A percentile compares a stretch with the other conserved stretches of the same genome.
These are phyloP conservation scores for Hygrophorus pudorinus DNA, from an alignment of 768 basidiomycete species.

Conservation along the genomic window DNA sequence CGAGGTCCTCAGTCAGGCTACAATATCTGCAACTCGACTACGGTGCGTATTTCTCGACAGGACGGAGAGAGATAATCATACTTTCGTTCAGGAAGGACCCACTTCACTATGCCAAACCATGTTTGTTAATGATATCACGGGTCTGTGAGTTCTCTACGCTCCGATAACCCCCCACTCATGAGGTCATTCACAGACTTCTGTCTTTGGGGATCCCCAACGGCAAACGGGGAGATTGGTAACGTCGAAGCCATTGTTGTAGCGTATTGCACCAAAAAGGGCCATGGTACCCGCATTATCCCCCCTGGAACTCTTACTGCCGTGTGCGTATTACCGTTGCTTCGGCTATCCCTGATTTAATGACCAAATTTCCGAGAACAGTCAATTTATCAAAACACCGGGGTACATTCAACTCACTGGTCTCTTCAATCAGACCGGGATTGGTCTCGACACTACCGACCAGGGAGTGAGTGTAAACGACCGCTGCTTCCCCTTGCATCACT, in stretches of 20 bases:
- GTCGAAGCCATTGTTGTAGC: slow-evolving; percentile 65
- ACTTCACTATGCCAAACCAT: slow-evolving; percentile 44
- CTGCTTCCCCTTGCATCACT: background rate
- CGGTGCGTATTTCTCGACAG: slow-evolving; percentile 27
- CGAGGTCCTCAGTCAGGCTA: slow-evolving; percentile 51
- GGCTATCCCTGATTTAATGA: background rate
- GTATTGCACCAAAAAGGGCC: slow-evolving; percentile 65
- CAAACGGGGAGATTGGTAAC: slow-evolving; percentile 47
- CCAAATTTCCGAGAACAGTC: slow-evolving; percentile 15
- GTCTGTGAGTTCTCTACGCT: slow-evolving; percentile 16
- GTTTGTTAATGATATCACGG: slow-evolving; percentile 40
- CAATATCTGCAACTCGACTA: slow-evolving; percentile 53
- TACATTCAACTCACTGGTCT: slow-evolving; percentile 56
- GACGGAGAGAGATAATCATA: background rate
- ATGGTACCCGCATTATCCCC: slow-evolving; percentile 70
- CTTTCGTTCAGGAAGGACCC: slow-evolving; percentile 21
- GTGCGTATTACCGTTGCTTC: background rate
- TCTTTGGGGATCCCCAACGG: slow-evolving; percentile 47
- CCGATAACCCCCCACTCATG: slow-evolving; percentile 1
- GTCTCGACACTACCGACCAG: slow-evolving; percentile 40
- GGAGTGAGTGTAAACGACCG: slow-evolving; percentile 26
- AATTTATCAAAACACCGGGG: slow-evolving; percentile 47
- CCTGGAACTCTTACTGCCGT: slow-evolving; percentile 50
- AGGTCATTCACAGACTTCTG: slow-evolving; percentile 46
- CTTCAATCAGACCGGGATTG: slow-evolving; percentile 50